Conservation (phyloP, 1,139 yeast species). For the Eremothecium cymbalariae region DNA sequence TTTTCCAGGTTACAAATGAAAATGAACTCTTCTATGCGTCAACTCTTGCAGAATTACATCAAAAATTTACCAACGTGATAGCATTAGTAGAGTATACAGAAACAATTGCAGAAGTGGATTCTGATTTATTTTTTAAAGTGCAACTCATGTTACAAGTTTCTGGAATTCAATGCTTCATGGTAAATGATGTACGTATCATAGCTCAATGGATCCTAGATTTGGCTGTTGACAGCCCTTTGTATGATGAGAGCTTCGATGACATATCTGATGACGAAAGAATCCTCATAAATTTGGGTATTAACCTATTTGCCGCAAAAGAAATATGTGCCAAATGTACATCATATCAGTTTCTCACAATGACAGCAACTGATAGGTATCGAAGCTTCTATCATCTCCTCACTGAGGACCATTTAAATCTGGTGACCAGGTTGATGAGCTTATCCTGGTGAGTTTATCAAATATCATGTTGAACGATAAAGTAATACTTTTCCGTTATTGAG, state of each 20-base stretch:
- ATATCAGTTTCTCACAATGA: not conserved
- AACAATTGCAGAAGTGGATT: slow-evolving; percentile 12
- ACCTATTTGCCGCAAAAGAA: slow-evolving; percentile 7
- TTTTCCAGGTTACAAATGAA: no score
- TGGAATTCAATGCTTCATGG: slow-evolving; percentile 11
- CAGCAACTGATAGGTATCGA: not conserved
- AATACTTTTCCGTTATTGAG: no score
- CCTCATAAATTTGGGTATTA: slow-evolving; percentile 7
- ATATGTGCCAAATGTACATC: not conserved
- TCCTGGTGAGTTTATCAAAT: slow-evolving; percentile 1
- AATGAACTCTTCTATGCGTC: no score
- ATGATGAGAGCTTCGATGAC: not conserved
- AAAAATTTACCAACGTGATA: slow-evolving; percentile 14
- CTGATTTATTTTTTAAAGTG: slow-evolving; percentile 22
- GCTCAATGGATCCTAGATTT: slow-evolving; percentile 9
- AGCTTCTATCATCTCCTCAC: slow-evolving; percentile 2
- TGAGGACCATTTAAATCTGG: not conserved
- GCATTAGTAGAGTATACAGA: slow-evolving; percentile 16
- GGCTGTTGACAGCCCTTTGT: slow-evolving; percentile 2
- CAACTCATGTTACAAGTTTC: slow-evolving; percentile 12
- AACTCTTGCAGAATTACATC: slow-evolving; percentile 7
- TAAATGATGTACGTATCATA: slow-evolving; percentile 5
- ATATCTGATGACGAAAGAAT: slow-evolving; percentile 3
- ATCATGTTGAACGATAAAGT: no score
- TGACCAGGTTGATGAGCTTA: slow-evolving; percentile 1